Conservation (phyloP, 108 stramenopile genomes). For the Cyclotella distinguenda region DNA sequence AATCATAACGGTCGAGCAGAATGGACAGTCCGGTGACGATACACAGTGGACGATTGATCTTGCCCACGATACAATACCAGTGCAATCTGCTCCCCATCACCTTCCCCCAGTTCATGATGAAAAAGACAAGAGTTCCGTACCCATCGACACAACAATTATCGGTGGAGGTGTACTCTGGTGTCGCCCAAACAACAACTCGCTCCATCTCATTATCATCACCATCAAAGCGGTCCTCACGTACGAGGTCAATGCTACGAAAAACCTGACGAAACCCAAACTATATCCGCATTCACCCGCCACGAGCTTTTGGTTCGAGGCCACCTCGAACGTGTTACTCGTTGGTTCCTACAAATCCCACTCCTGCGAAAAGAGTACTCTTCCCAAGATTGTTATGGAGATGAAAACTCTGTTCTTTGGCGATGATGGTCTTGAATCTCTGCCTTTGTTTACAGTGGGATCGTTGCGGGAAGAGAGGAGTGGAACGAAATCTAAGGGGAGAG, state of each 20-base stretch:
- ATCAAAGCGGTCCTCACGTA: constrained; percentile 25
- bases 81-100: constrained; percentile 2
- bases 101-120: constrained; percentile 7
- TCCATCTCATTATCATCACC: constrained; percentile 29
- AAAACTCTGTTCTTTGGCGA: constrained; percentile 32
- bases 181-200: neutral
- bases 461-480: constrained; percentile 23
- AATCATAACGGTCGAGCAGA: constrained; percentile 8
- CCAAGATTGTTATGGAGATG: constrained; percentile 32
- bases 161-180: constrained; percentile 40
- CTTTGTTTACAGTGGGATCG: constrained; percentile 29
- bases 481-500: too few relatives aligned
- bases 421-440: constrained; percentile 23
- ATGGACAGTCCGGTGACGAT: neutral
- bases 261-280: constrained; percentile 24
- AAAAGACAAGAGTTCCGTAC: neutral
- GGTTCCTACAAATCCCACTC: constrained; percentile 27
- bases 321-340: constrained; percentile 14
- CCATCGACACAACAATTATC: constrained; percentile 12
- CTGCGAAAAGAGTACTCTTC: constrained; percentile 3
- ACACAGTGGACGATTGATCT: constrained; percentile 45
- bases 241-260: constrained; percentile 11
- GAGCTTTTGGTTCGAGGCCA: constrained; percentile 35
- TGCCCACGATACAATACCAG: constrained; percentile 14
- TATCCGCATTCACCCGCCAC: constrained; percentile 23